Conservation (phyloP, 768 basidiomycete genomes). For the Pisolithus tinctorius region DNA sequence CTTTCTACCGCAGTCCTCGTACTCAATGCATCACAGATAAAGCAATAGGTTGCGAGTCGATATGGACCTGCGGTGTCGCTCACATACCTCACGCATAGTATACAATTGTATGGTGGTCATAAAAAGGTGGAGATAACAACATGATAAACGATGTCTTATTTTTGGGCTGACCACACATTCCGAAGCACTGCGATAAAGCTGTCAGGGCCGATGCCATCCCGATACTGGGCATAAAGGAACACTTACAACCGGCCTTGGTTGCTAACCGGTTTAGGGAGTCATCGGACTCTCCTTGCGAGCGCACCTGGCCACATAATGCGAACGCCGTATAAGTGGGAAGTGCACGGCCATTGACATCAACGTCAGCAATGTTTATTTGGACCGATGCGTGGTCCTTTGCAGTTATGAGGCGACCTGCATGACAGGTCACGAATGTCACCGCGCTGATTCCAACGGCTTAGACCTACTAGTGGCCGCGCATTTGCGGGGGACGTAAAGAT, state of each 20-base stretch:
- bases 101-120: too few relatives aligned
- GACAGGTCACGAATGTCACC: constrained; percentile 3
- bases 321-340: constrained; percentile 80
- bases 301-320: constrained; percentile 89
- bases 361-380: constrained; percentile 91
- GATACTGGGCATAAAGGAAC: background rate
- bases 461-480: constrained; percentile 93
- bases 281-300: constrained; percentile 93
- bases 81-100: too few relatives aligned
- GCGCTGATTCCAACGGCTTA: background rate
- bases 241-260: constrained; percentile 91
- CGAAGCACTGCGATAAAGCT: constrained; percentile 65
- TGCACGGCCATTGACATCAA: constrained; percentile 84
- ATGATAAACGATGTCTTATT: constrained; percentile 44
- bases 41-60: too few relatives aligned
- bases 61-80: too few relatives aligned
- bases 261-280: constrained; percentile 96
- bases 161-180: constrained; percentile 94
- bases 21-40: too few relatives aligned
- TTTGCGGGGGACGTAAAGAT: constrained; percentile 99
- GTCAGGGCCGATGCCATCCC: background rate
- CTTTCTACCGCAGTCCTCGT: too few relatives aligned
- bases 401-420: constrained; percentile 90
- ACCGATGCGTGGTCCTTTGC: constrained; percentile 99
- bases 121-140: constrained; percentile 3